A percentile compares a stretch with the other conserved stretches of the same genome.
Evolutionary conservation across 1,284 basidiomycete species (phyloP).

Genomic region (Singerocomus rubriflavus): DNA sequence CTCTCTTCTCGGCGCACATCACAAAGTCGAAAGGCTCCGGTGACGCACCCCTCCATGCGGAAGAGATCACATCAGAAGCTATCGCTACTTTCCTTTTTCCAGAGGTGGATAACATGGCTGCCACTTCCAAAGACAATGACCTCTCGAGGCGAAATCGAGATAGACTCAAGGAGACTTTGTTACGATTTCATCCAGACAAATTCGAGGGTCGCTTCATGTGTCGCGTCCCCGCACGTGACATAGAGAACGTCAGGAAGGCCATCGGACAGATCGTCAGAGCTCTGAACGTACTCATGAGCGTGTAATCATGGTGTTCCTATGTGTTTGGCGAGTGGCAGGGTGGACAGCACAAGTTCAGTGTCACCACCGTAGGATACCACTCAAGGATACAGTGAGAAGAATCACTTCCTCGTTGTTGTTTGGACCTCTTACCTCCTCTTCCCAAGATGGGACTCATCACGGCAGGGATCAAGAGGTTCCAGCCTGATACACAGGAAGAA

Average conservation of each 20-base stretch:
- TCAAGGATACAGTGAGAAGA: neutral
- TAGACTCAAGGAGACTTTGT: conserved; percentile 65
- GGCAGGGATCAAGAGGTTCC: neutral
- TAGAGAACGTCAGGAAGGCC: conserved; percentile 68
- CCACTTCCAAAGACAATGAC: conserved; percentile 19
- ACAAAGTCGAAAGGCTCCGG: conserved; percentile 5
- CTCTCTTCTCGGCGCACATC: conserved; percentile 41
- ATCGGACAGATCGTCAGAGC: conserved; percentile 67
- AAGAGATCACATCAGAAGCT: conserved; percentile 56
- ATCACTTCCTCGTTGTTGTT: neutral
- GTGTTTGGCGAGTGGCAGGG: neutral
- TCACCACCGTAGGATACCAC: neutral
- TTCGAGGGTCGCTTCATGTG: conserved; percentile 73
- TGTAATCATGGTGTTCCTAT: conserved; percentile 7
- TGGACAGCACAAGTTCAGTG: neutral
- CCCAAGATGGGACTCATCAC: neutral
- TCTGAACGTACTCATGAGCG: conserved; percentile 48
- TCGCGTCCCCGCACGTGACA: conserved; percentile 58
- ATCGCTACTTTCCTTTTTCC: conserved; percentile 62
- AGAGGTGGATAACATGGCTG: conserved; percentile 10
- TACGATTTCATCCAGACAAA: conserved; percentile 85
- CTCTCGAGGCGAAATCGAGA: conserved; percentile 49
- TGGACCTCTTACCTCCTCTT: neutral
- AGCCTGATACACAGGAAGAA: neutral
- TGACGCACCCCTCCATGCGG: conserved; percentile 31